Base-by-base conservation (phyloP, 306 rosid species). In the Oemleria cerasiformis region DNA sequence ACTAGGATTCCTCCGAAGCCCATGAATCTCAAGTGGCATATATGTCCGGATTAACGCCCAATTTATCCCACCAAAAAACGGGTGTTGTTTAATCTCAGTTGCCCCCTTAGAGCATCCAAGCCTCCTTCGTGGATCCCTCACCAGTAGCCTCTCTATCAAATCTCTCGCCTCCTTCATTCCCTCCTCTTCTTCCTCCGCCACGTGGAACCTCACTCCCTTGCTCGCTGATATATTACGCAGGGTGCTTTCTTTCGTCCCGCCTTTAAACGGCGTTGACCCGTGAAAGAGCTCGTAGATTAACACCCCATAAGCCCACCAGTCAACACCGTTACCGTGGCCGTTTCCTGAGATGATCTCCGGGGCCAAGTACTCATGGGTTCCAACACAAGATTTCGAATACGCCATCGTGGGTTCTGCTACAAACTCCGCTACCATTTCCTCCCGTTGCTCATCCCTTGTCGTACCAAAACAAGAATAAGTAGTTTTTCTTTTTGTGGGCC, bases 291-390 rank as follows among this genome's bases (percentile, higher is more conserved):
- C 97, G 69, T 86, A 87, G 5, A 91, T 1, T 5, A 94, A 85
- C 9, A 94, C 86, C 30, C 97, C 97, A 0, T 91, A 91, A 9
- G 98, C 98, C 98, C 98, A 94, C 98, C 97, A 94, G 34, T 94
- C 98, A 3, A 94, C 98, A 9, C 91, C 96, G 70, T 76, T 94
- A 0, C 97, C 96, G 67, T 94, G 98, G 1, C 97, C 96, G 70
- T 54, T 25, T 1, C 97, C 97, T 0, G 84, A 19, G 0, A 91
- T 88, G 21, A 94, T 71, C 88, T 94, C 96, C 1, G 97, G 98
- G 7, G 98, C 94, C 15, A 91, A 20, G 43, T 94, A 91, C 83
- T 94, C 98, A 48, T 94, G 98, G 0, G 98, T 94, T 13, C 97
- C 98, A 0, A 94, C 92, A 49, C 97, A 91, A 4, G 97, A 91